phyloP scores from a whole-genome alignment of 495 filamentous ascomycete species.

The Hypomontagnella submonticulosa region DNA sequence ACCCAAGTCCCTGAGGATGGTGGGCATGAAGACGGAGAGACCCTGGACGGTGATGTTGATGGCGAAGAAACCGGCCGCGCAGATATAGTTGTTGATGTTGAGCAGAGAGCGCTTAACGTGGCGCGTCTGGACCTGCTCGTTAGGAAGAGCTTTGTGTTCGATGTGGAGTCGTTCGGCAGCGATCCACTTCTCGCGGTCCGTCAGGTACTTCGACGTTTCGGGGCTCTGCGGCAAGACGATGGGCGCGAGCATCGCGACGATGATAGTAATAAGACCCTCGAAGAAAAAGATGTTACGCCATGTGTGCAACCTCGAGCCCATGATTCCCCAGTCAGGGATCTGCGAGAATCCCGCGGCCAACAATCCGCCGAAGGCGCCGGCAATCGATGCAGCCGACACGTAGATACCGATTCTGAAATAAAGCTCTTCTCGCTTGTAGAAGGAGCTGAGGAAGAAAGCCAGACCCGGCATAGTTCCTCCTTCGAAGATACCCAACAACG shows the following conservation, averaged over 20 bases:
- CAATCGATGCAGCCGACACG: conserved; percentile 65
- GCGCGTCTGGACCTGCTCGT: conserved; percentile 51
- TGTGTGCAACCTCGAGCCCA: conserved; percentile 57
- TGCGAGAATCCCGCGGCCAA: conserved; percentile 63
- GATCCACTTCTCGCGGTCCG: conserved; percentile 59
- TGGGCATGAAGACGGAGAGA: conserved; percentile 63
- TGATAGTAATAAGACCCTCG: conserved; percentile 67
- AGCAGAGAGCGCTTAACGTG: conserved; percentile 54
- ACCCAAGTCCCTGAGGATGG: conserved; percentile 59
- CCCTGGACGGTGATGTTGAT: conserved; percentile 66
- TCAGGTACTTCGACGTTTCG: conserved; percentile 62
- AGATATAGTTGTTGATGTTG: conserved; percentile 61
- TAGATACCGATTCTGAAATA: conserved; percentile 67
- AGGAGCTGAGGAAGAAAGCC: conserved; percentile 66
- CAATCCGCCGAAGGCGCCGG: conserved; percentile 67
- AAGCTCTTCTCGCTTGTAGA: conserved; percentile 67
- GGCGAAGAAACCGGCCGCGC: conserved; percentile 59
- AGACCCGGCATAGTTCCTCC: conserved; percentile 66
- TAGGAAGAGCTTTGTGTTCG: conserved; percentile 50
- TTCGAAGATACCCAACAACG: conserved; percentile 64
- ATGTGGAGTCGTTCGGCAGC: conserved; percentile 54
- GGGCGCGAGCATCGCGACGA: conserved; percentile 60
- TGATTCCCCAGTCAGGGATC: conserved; percentile 61
- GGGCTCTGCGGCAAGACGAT: conserved; percentile 67
- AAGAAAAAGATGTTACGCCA: conserved; percentile 78